phyloP scores from a whole-genome alignment of 2,329 filamentous ascomycete species.

The Fusarium sp. region DNA sequence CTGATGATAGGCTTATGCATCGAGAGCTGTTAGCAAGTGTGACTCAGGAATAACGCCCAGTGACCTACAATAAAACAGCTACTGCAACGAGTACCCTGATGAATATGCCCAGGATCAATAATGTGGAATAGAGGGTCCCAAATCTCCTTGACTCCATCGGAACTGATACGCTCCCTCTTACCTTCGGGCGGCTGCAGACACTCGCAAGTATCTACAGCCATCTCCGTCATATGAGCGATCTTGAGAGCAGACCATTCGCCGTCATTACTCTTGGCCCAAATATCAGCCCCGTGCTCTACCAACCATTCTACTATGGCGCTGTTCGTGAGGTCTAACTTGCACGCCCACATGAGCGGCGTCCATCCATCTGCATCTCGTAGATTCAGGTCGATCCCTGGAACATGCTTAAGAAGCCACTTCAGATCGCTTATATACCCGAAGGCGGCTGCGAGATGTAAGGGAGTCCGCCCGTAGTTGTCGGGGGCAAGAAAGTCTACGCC shows the following conservation, averaged over 20 bases:
- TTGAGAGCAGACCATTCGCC: conserved; percentile 7
- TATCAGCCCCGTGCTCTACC: not conserved
- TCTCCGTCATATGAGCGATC: not conserved
- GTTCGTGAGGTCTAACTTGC: not conserved
- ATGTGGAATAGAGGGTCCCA: not conserved
- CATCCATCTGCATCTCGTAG: not conserved
- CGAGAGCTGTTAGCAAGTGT: not conserved
- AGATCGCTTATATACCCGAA: not conserved
- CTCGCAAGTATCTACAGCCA: not conserved
- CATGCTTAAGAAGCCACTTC: not conserved
- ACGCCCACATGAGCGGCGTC: conserved; percentile 13
- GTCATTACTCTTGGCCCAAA: conserved; percentile 3
- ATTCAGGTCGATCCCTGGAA: not conserved
- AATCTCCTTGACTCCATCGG: not conserved
- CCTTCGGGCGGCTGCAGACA: not conserved
- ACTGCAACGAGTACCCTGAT: not conserved
- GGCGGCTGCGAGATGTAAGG: not conserved
- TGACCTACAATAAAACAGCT: not conserved
- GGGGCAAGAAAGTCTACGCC: not conserved
- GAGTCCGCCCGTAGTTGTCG: conserved; percentile 1
- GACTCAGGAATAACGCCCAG: too few relatives aligned
- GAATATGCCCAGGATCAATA: not conserved
- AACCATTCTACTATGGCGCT: not conserved
- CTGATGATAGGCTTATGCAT: not conserved
- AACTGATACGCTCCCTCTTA: not conserved